phyloP scores from a whole-genome alignment of 1,284 basidiomycete species.

The Somion occarium region DNA sequence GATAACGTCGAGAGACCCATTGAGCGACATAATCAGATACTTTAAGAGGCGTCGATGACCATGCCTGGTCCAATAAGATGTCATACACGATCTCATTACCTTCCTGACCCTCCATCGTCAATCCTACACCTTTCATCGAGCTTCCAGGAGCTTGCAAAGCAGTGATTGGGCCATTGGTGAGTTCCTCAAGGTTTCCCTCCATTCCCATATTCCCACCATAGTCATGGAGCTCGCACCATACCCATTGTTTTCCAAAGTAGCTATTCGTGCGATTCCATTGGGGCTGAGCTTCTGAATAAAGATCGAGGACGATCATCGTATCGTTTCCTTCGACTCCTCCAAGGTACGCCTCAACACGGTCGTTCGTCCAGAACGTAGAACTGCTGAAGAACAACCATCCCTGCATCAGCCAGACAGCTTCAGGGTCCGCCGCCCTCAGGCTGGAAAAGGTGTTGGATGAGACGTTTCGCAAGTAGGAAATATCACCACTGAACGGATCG shows the following conservation, averaged over 20 bases:
- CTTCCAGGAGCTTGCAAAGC: constrained; percentile 27
- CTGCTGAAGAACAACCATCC: constrained; percentile 40
- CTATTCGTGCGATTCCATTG: constrained; percentile 37
- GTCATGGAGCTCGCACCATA: constrained; percentile 41
- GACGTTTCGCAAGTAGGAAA: constrained; percentile 32
- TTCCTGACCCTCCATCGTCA: constrained; percentile 40
- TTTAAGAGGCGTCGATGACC: constrained; percentile 31
- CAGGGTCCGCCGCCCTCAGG: constrained; percentile 34
- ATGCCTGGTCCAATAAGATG: constrained; percentile 38
- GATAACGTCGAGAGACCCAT: constrained; percentile 36
- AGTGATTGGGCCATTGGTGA: constrained; percentile 29
- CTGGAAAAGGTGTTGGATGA: constrained; percentile 32
- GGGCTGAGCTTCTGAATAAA: constrained; percentile 37
- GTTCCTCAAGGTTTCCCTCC: constrained; percentile 34
- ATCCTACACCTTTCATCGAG: constrained; percentile 36
- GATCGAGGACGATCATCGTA: constrained; percentile 38
- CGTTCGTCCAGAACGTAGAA: constrained; percentile 34
- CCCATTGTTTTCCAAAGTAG: constrained; percentile 40
- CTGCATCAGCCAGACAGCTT: constrained; percentile 41
- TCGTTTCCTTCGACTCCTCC: constrained; percentile 32
- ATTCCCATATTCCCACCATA: constrained; percentile 41
- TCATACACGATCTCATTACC: constrained; percentile 42
- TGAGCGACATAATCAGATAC: constrained; percentile 27
- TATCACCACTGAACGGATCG: constrained; percentile 32
- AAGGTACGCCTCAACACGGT: constrained; percentile 36